Evolutionary conservation across 177 flowering plant species (phyloP).

Genomic region (Telopea speciosissima): DNA sequence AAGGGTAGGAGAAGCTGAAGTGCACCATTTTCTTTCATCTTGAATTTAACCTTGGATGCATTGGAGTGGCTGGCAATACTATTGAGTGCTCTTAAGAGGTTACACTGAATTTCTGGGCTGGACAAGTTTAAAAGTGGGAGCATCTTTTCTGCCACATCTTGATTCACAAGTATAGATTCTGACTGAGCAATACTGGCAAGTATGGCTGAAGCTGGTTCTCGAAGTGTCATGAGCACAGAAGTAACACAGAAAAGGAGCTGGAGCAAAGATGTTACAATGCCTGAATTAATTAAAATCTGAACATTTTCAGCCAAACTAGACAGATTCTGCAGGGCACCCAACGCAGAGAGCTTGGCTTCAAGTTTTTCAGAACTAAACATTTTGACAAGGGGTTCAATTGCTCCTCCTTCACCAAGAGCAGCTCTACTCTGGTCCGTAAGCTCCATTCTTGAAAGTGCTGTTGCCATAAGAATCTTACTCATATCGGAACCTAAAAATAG

Average conservation of each 20-base stretch:
- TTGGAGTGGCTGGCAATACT: constrained; percentile 50
- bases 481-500: constrained; percentile 71
- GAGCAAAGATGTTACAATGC: constrained; percentile 54
- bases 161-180: constrained; percentile 51
- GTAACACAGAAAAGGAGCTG: constrained; percentile 91
- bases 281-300: constrained; percentile 40
- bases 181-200: constrained; percentile 72
- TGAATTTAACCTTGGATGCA: constrained; percentile 51
- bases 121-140: constrained; percentile 67
- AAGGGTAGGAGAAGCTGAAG: constrained; percentile 68
- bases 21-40: constrained; percentile 68
- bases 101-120: constrained; percentile 55
- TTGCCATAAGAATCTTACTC: constrained; percentile 86
- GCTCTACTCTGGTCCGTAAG: constrained; percentile 64
- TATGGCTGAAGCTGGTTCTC: constrained; percentile 88
- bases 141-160: constrained; percentile 68
- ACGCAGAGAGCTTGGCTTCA: constrained; percentile 73
- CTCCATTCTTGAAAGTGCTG: constrained; percentile 74
- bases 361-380: constrained; percentile 76
- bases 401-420: constrained; percentile 63
- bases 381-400: constrained; percentile 58
- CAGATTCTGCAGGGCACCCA: constrained; percentile 61
- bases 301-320: constrained; percentile 46
- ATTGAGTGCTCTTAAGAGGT: constrained; percentile 63
- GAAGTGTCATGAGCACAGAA: constrained; percentile 78